Evolutionary conservation across 164 flowering plant genomes (phyloP).

Genomic region (Stephania cephalantha): DNA sequence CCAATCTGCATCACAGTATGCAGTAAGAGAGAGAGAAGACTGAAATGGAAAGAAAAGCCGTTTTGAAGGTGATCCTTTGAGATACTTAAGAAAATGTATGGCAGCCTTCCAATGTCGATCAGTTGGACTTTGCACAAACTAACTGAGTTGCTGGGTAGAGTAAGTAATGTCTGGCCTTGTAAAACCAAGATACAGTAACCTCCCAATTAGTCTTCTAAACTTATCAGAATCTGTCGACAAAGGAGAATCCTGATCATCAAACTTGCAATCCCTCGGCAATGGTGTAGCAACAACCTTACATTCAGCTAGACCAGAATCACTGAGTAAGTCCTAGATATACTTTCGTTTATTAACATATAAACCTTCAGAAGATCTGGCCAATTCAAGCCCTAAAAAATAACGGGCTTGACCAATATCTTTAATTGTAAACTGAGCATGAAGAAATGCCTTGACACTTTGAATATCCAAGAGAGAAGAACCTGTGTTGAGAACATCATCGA

Average conservation of each 20-base stretch:
- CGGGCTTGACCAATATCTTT: background rate
- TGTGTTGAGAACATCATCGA: background rate
- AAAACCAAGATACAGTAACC: background rate
- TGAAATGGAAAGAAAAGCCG: too few species aligned
- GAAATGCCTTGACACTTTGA: background rate
- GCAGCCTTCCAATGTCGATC: background rate
- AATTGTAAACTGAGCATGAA: background rate
- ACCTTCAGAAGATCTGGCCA: background rate
- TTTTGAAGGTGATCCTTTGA: background rate
- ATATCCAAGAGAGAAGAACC: background rate
- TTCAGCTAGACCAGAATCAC: background rate
- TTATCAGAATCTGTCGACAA: background rate
- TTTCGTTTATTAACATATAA: background rate
- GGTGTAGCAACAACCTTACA: background rate
- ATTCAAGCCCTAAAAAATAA: background rate
- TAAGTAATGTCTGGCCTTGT: background rate
- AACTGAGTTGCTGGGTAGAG: background rate
- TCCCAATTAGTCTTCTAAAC: background rate
- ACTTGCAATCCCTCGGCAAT: background rate
- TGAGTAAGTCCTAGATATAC: background rate
- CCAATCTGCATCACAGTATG: too few species aligned
- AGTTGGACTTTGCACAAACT: background rate
- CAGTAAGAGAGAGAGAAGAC: too few species aligned
- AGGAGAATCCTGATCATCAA: background rate
- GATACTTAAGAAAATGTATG: background rate